Conservation (phyloP, 306 rosid genomes). For the Cucumis cinereus region DNA sequence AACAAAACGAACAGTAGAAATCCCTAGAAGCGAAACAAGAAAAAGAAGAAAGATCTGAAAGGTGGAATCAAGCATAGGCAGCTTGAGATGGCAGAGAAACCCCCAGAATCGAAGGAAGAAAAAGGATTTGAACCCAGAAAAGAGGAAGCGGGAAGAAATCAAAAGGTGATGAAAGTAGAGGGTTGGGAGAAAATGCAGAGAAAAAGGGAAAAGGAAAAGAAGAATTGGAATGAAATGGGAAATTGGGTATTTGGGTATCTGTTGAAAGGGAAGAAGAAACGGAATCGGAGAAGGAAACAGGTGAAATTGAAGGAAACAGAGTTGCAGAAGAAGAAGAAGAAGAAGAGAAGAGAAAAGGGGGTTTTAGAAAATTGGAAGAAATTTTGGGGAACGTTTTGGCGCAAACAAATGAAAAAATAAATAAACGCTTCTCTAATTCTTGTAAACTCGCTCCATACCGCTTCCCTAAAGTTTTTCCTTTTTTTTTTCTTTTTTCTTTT, state of each 20-base stretch:
- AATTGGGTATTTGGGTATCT: background rate
- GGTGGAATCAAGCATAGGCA: background rate
- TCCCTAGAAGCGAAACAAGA: background rate
- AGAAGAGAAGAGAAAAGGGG: background rate
- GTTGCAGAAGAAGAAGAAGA: background rate
- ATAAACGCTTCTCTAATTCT: background rate
- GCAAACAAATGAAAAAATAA: background rate
- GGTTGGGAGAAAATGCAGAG: background rate
- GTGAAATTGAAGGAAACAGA: background rate
- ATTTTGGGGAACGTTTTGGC: conserved; percentile 1
- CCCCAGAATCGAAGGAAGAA: background rate
- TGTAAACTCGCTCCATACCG: background rate
- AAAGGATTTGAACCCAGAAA: background rate
- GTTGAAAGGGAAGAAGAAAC: background rate
- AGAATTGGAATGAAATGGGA: background rate
- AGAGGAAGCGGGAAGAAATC: background rate
- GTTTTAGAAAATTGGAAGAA: background rate
- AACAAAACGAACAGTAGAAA: background rate
- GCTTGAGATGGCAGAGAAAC: background rate
- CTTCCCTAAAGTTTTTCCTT: background rate
- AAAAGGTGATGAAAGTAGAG: background rate
- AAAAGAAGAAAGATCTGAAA: background rate
- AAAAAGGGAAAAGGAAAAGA: background rate
- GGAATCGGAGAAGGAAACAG: background rate
- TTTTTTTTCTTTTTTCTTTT: background rate